Evolutionary conservation across 257 asterid species (phyloP).

Genomic region (Plantago major): DNA sequence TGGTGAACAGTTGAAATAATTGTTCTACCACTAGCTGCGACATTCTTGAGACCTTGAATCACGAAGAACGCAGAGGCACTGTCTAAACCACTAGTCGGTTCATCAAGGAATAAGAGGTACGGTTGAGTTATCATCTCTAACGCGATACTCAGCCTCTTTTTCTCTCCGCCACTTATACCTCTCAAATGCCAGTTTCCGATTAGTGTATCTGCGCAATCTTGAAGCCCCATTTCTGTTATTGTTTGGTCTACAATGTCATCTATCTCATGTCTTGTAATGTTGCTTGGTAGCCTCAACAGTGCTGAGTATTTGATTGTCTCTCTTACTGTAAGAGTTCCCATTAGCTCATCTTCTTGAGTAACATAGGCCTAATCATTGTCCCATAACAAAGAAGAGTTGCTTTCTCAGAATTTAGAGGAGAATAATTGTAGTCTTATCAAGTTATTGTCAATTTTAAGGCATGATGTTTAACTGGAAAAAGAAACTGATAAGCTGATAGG

Average conservation of each 20-base stretch:
- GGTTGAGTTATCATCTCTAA: slow-evolving; percentile 81
- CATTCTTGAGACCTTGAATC: slow-evolving; percentile 55
- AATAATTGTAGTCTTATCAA: background rate
- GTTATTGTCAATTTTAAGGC: background rate
- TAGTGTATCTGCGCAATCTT: slow-evolving; percentile 62
- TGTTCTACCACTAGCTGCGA: slow-evolving; percentile 58
- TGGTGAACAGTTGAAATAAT: slow-evolving; percentile 82
- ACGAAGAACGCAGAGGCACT: slow-evolving; percentile 83
- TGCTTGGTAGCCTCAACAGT: slow-evolving; percentile 53
- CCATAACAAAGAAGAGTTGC: slow-evolving; percentile 7
- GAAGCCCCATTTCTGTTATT: slow-evolving; percentile 65
- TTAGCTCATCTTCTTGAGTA: slow-evolving; percentile 67
- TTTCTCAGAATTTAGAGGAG: background rate
- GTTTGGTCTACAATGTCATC: slow-evolving; percentile 40
- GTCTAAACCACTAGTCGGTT: slow-evolving; percentile 86
- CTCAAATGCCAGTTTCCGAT: slow-evolving; percentile 92
- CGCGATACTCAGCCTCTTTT: slow-evolving; percentile 86
- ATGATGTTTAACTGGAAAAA: too few relatives aligned
- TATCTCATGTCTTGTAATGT: slow-evolving; percentile 30
- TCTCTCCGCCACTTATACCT: slow-evolving; percentile 94
- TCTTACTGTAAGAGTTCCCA: slow-evolving; percentile 81
- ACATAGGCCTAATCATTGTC: slow-evolving; percentile 65
- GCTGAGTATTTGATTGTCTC: slow-evolving; percentile 83
- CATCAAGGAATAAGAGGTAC: slow-evolving; percentile 62
- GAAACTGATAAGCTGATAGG: too few relatives aligned